Percentiles rank a stretch among this genome's conserved stretches.
Conservation (phyloP, 345 rosid species). For the Aquilaria malaccensis region DNA sequence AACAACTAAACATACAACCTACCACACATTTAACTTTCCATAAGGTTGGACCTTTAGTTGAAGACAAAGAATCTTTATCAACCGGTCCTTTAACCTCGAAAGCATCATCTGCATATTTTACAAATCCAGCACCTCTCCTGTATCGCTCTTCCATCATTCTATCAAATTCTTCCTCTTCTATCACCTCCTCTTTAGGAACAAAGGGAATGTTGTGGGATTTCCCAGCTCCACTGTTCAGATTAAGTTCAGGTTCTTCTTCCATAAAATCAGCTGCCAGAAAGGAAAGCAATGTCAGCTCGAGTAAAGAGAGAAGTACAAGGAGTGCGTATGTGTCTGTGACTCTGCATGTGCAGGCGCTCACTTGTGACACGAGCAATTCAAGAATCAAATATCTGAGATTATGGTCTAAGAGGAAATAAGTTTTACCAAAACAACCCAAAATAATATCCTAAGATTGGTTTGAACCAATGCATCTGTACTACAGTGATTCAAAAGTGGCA, state of each 20-base stretch:
- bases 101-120: constrained; percentile 53
- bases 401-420: not conserved
- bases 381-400: not conserved
- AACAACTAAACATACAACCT: constrained; percentile 12
- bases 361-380: not conserved
- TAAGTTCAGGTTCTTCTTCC: constrained; percentile 40
- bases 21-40: constrained; percentile 98
- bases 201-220: constrained; percentile 32
- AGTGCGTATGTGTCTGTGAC: too few species aligned
- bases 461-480: too few species aligned
- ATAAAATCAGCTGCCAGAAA: constrained; percentile 31
- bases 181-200: constrained; percentile 75
- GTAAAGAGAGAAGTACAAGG: not conserved
- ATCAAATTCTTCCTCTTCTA: constrained; percentile 72
- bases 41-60: constrained; percentile 49
- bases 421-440: not conserved
- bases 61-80: constrained; percentile 49
- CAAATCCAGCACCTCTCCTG: constrained; percentile 42
- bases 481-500: too few species aligned
- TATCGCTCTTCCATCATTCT: constrained; percentile 82
- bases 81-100: constrained; percentile 37
- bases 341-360: not conserved
- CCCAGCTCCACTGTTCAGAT: constrained; percentile 33
- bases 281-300: not conserved
- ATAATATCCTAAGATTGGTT: too few species aligned